phyloP scores from a whole-genome alignment of 1,139 yeast species.

The Blastobotrys proliferans region DNA sequence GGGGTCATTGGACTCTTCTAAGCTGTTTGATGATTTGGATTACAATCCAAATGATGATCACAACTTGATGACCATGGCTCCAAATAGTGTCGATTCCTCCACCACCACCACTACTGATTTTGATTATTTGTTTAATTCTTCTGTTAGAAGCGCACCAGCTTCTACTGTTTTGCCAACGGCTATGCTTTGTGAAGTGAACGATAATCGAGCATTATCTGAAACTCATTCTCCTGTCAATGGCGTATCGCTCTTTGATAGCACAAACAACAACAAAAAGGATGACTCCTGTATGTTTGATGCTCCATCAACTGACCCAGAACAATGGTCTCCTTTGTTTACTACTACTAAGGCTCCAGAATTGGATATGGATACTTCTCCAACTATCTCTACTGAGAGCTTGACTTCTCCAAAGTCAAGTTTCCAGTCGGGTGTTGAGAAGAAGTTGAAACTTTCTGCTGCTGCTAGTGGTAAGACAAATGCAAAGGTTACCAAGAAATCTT shows the following conservation, averaged over 20 bases:
- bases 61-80: no score
- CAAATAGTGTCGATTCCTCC: background rate
- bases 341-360: conserved; percentile 1
- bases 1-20: no score
- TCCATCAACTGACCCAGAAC: conserved; percentile 7
- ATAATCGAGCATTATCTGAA: conserved; percentile 2
- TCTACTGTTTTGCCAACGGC: conserved; percentile 6
- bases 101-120: background rate
- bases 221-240: conserved; percentile 4
- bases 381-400: background rate
- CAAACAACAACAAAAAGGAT: background rate
- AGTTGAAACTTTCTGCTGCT: conserved; percentile 1
- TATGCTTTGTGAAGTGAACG: conserved; percentile 1
- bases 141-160: conserved; percentile 6
- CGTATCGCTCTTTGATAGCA: background rate
- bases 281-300: conserved; percentile 10
- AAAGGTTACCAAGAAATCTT: conserved; percentile 8
- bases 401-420: conserved; percentile 2
- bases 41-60: no score
- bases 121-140: background rate
- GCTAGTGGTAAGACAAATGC: conserved; percentile 1
- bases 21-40: no score
- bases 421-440: conserved; percentile 2
- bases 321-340: conserved; percentile 15
- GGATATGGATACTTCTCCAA: background rate